Evolutionary conservation across 306 rosid genomes (phyloP).

Genomic region (Gleditsia sinensis): DNA sequence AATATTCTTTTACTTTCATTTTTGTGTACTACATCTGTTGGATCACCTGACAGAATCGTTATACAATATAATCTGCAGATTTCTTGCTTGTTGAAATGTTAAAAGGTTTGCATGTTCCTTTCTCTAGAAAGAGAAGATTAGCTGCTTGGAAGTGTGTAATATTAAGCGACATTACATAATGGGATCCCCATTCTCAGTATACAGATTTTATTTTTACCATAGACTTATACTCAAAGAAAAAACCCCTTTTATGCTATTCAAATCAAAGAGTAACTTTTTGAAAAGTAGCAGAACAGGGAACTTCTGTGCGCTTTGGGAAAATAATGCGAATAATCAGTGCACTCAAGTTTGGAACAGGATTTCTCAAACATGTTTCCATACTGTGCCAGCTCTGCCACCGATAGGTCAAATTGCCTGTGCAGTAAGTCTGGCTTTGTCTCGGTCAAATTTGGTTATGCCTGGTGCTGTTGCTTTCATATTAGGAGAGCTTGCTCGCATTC

Average conservation of each 20-base stretch:
- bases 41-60: conserved; percentile 28
- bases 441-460: conserved; percentile 67
- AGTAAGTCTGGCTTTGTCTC: conserved; percentile 64
- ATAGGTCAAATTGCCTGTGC: conserved; percentile 64
- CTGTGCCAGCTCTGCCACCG: conserved; percentile 52
- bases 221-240: conserved; percentile 38
- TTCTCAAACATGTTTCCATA: conserved; percentile 46
- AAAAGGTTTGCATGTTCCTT: conserved; percentile 47
- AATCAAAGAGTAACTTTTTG: conserved; percentile 36
- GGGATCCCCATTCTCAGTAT: conserved; percentile 36
- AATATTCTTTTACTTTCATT: neutral
- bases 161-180: conserved; percentile 21
- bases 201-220: conserved; percentile 36
- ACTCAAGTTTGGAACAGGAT: conserved; percentile 59
- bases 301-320: conserved; percentile 38
- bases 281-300: conserved; percentile 37
- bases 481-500: conserved; percentile 59
- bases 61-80: conserved; percentile 49
- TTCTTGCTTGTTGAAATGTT: conserved; percentile 47
- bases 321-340: conserved; percentile 45
- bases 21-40: conserved; percentile 19
- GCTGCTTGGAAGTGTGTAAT: conserved; percentile 32
- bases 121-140: conserved; percentile 28
- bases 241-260: conserved; percentile 38
- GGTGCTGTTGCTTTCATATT: conserved; percentile 57